phyloP scores from a whole-genome alignment of 2,329 filamentous ascomycete species.

The Xylaria sp. region DNA sequence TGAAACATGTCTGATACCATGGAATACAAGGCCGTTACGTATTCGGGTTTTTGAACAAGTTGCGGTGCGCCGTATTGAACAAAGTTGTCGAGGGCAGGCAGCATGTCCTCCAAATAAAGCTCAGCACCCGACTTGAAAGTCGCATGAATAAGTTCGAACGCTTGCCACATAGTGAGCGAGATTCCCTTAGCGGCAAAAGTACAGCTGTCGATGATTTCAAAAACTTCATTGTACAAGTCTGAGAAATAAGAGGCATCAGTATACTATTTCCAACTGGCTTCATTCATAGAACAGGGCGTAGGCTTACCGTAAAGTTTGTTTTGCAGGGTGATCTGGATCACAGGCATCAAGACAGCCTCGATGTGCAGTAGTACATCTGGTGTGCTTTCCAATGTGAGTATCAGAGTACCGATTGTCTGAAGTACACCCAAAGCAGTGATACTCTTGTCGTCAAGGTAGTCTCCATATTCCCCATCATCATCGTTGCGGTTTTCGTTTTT shows the following conservation, averaged over 20 bases:
- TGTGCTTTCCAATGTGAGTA: slow-evolving; percentile 94
- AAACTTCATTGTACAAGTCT: slow-evolving; percentile 97
- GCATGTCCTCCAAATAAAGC: slow-evolving; percentile 98
- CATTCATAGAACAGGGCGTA: background rate
- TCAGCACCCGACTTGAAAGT: slow-evolving; percentile 98
- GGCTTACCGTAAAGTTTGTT: slow-evolving; percentile 89
- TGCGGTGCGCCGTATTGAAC: slow-evolving; percentile 87
- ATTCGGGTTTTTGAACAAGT: slow-evolving; percentile 81
- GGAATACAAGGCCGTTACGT: slow-evolving; percentile 84
- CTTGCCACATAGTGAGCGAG: slow-evolving; percentile 97
- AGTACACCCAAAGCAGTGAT: slow-evolving; percentile 95
- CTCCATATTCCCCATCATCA: slow-evolving; percentile 80
- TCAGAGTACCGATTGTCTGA: slow-evolving; percentile 96
- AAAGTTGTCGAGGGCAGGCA: slow-evolving; percentile 96
- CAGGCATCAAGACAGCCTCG: slow-evolving; percentile 94
- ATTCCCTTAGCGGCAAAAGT: slow-evolving; percentile 97
- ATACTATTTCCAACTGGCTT: background rate
- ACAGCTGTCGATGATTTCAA: slow-evolving; percentile 99
- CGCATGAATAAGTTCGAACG: slow-evolving; percentile 93
- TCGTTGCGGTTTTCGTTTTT: slow-evolving; percentile 80
- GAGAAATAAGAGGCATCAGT: background rate
- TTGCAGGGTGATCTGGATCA: slow-evolving; percentile 93
- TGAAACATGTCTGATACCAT: slow-evolving; percentile 97
- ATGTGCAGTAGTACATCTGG: slow-evolving; percentile 94
- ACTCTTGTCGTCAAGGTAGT: slow-evolving; percentile 97